A percentile compares a stretch with the other conserved stretches of the same genome.
phyloP scores from a whole-genome alignment of 106 monocot genomes.

The Dioscorea alata region DNA sequence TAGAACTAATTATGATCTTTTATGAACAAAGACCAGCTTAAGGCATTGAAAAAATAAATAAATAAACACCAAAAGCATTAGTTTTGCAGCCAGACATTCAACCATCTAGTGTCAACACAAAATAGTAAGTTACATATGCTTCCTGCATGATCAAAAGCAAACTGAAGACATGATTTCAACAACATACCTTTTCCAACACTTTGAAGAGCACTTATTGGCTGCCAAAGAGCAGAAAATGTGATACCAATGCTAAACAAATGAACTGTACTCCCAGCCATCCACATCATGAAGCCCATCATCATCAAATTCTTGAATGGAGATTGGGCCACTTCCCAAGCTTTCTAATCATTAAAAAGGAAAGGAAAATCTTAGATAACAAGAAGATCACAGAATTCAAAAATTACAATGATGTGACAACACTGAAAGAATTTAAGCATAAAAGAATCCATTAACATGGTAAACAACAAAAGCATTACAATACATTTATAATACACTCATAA shows the following conservation, averaged over 20 bases:
- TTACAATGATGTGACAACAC: not conserved
- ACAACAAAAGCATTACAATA: too few relatives aligned
- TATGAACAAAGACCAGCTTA: too few relatives aligned
- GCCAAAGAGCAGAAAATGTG: constrained; percentile 99
- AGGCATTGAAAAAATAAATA: too few relatives aligned
- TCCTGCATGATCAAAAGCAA: too few relatives aligned
- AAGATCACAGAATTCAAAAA: not conserved
- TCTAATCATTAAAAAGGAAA: constrained; percentile 31
- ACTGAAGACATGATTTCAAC: too few relatives aligned
- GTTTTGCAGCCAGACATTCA: too few relatives aligned
- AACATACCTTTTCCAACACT: constrained; percentile 79
- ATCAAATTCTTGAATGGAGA: constrained; percentile 87
- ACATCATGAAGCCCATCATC: constrained; percentile 99
- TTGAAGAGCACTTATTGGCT: constrained; percentile 93
- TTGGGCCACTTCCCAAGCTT: constrained; percentile 97
- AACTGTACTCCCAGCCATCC: constrained; percentile 97
- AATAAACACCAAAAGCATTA: too few relatives aligned
- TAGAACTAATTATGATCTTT: too few relatives aligned
- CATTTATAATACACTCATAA: too few relatives aligned
- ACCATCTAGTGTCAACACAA: too few relatives aligned
- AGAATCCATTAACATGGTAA: not conserved
- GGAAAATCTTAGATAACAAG: not conserved
- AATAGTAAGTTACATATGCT: too few relatives aligned
- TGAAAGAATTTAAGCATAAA: not conserved
- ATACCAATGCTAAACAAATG: constrained; percentile 98